Percentiles rank a stretch among this genome's conserved stretches.
phyloP scores from a whole-genome alignment of 2,329 filamentous ascomycete species.

The Fusarium camptoceras region DNA sequence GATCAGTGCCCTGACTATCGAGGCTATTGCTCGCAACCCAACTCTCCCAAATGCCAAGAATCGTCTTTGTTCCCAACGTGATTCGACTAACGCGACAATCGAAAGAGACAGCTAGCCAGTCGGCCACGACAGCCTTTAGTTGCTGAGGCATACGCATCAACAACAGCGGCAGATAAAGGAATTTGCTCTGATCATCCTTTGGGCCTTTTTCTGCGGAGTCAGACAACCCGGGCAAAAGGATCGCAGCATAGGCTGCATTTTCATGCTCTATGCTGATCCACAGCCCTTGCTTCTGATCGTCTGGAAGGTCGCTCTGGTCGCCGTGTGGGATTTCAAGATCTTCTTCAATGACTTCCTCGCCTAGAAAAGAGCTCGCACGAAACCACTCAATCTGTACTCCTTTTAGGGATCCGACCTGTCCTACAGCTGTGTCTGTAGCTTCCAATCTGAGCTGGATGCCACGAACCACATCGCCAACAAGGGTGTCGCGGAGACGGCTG shows the following conservation, averaged over 20 bases:
- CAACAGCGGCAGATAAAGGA: conserved; percentile 63
- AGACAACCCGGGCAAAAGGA: conserved; percentile 59
- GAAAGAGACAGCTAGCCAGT: conserved; percentile 65
- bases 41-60: conserved; percentile 62
- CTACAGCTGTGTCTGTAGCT: conserved; percentile 54
- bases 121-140: conserved; percentile 61
- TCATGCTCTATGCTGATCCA: conserved; percentile 66
- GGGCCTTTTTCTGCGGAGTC: not conserved
- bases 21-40: conserved; percentile 60
- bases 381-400: conserved; percentile 63
- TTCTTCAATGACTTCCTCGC: conserved; percentile 42
- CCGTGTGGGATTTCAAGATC: conserved; percentile 21
- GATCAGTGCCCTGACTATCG: conserved; percentile 55
- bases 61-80: conserved; percentile 61
- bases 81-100: conserved; percentile 67
- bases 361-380: conserved; percentile 48
- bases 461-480: conserved; percentile 70
- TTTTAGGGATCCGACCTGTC: conserved; percentile 58
- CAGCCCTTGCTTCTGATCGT: conserved; percentile 48
- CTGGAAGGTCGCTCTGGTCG: conserved; percentile 35
- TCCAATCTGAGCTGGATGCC: conserved; percentile 66
- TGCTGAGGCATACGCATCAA: conserved; percentile 67
- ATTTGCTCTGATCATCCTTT: conserved; percentile 45
- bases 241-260: conserved; percentile 61
- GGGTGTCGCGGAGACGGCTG: conserved; percentile 63